Conservation (phyloP, 352 stramenopile genomes). For the Phytophthora cactorum region DNA sequence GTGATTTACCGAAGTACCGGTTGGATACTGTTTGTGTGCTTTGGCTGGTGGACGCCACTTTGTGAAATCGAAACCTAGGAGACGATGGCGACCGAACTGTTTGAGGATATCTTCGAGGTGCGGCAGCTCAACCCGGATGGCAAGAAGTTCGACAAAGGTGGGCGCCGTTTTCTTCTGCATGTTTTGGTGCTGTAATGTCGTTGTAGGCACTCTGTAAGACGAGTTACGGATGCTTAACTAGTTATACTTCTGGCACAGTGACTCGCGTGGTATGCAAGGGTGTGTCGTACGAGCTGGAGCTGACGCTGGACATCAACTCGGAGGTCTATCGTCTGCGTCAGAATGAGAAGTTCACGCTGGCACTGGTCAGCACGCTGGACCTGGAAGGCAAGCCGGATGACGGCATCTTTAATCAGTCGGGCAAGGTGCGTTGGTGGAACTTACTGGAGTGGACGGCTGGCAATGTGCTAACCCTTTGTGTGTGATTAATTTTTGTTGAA, state of each 20-base stretch:
- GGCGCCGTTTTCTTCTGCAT: constrained; percentile 6
- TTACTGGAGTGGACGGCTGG: background rate
- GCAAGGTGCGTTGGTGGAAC: constrained; percentile 59
- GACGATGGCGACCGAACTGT: constrained; percentile 91
- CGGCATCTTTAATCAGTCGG: constrained; percentile 92
- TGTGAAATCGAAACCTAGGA: constrained; percentile 14
- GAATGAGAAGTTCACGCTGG: constrained; percentile 97
- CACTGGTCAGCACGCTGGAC: constrained; percentile 96
- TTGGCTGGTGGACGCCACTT: constrained; percentile 28
- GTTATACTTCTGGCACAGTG: constrained; percentile 51
- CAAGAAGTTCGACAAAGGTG: constrained; percentile 97
- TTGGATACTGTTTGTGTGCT: background rate
- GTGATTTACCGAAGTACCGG: constrained; percentile 1
- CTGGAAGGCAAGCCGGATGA: constrained; percentile 97
- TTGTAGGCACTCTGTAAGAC: background rate
- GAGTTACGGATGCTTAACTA: constrained; percentile 20
- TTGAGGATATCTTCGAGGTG: constrained; percentile 99
- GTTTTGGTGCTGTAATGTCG: background rate
- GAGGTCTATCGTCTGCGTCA: constrained; percentile 96
- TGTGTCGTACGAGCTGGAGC: constrained; percentile 97
- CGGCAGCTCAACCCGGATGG: constrained; percentile 97
- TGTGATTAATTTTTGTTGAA: background rate
- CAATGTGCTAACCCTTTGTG: constrained; percentile 10
- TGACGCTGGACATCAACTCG: constrained; percentile 98
- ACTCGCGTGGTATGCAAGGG: constrained; percentile 96